Evolutionary conservation across 768 basidiomycete species (phyloP), one percentile per base, ranked within the genome.

Genomic region (Rhizopogon vulgaris): DNA sequence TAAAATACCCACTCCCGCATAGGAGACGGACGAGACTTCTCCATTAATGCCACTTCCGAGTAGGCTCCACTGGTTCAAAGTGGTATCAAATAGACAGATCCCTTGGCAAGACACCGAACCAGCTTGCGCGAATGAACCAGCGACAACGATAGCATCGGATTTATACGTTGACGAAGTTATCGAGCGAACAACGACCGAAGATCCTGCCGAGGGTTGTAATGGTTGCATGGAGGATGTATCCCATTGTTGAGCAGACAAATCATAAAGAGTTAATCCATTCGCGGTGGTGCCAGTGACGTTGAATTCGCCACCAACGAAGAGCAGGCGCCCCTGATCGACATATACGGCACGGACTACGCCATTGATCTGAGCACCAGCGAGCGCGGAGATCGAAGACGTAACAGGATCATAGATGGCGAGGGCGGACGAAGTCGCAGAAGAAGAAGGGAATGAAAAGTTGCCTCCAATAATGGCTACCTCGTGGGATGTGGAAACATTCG

Each of bases 281-380:
- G 76, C 76, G 36, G 69, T 70, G 38, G 77, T 67, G n/a, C 77
- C 79, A 5, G 74, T 60, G 51, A 88, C 65, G 15, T 78, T 83
- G 63, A 91, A 95, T 63, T 90, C 78, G 39, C 95, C 95, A 0
- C 93, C 95, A 37, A 96, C 74, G 65, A 83, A 95, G 10, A 95
- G 73, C 32, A 71, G 70, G 49, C 84, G 71, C n/a, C 73, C 79
- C 1, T 55, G 34, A 39, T 84, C 76, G 12, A 96, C 89, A 17
- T 85, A 70, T 2, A 97, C 70, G n/a, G 85, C 66, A 28, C 78
- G 80, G 28, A 97, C 91, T 0, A 84, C 80, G 9, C 95, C 95
- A 40, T 79, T 79, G 38, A 91, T 62, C 56, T 83, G 79, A 28
- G 76, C 61, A 4, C 90, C 88, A 17, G 70, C 62, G 15, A 94